Conservation (phyloP, 176 grass and related monocot genomes). For the Pontederia paniculata region DNA sequence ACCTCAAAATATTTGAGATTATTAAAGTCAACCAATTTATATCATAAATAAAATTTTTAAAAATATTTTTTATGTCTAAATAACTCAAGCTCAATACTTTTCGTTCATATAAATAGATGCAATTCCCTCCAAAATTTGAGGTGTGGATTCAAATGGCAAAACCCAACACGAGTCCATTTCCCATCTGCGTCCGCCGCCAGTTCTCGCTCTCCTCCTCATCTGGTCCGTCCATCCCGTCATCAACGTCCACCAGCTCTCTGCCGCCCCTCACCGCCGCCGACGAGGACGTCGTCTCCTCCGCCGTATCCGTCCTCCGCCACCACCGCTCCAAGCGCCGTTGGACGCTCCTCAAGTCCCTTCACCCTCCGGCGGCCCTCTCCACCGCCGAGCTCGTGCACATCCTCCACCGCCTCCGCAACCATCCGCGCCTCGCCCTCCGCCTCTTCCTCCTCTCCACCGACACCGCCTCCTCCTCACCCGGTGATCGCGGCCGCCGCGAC, state of each 20-base stretch:
- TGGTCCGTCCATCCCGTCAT: background rate
- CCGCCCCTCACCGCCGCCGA: background rate
- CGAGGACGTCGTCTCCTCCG: slow-evolving; percentile 12
- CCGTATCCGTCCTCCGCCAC: slow-evolving; percentile 8
- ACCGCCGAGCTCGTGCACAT: slow-evolving; percentile 1
- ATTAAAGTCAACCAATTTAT: too few relatives aligned
- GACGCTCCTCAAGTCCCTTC: slow-evolving; percentile 5
- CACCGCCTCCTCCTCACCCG: slow-evolving; percentile 1
- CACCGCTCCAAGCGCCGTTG: slow-evolving; percentile 15
- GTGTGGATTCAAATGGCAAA: too few relatives aligned
- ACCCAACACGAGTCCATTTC: too few relatives aligned
- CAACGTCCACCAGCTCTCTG: background rate
- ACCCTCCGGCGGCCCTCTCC: slow-evolving; percentile 2
- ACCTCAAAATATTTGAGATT: too few relatives aligned
- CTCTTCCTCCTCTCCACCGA: slow-evolving; percentile 4
- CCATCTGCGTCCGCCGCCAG: background rate
- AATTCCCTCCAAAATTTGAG: too few relatives aligned
- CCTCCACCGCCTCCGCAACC: slow-evolving; percentile 6
- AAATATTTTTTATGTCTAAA: too few relatives aligned
- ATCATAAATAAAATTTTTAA: too few relatives aligned
- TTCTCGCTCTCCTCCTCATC: background rate
- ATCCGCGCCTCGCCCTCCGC: slow-evolving; percentile 11
- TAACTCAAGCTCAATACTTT: too few relatives aligned
- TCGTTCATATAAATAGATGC: too few relatives aligned
- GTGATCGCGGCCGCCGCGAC: background rate